These are phyloP conservation scores for Corinectria fuckeliana DNA, from an alignment of 2,329 filamentous ascomycete genomes.

Conservation along the genomic window DNA sequence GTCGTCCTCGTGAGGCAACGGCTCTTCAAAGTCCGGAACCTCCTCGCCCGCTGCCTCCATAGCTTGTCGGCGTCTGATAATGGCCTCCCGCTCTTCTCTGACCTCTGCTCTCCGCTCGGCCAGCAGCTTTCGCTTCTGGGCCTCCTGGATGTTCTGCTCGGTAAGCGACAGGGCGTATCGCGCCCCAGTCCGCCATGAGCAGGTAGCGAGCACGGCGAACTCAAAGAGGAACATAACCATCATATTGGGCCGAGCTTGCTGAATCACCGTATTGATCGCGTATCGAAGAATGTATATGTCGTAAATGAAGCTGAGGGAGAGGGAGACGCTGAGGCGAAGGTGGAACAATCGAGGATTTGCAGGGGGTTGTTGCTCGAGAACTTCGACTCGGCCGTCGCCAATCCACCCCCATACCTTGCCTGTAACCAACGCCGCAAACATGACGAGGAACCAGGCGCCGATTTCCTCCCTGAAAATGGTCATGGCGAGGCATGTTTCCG, in stretches of 20 bases:
- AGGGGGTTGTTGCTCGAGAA: slow-evolving; percentile 93
- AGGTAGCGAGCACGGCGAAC: slow-evolving; percentile 85
- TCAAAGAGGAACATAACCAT: slow-evolving; percentile 99
- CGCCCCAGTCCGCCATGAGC: slow-evolving; percentile 77
- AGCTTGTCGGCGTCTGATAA: slow-evolving; percentile 56
- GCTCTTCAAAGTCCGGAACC: slow-evolving; percentile 55
- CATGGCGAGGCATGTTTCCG: slow-evolving; percentile 96
- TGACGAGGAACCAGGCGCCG: slow-evolving; percentile 91
- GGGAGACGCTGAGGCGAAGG: slow-evolving; percentile 76
- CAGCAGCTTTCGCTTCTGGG: slow-evolving; percentile 75
- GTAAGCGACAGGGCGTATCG: slow-evolving; percentile 81
- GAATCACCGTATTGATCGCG: slow-evolving; percentile 80
- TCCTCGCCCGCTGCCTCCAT: slow-evolving; percentile 63
- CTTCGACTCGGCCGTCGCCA: slow-evolving; percentile 90
- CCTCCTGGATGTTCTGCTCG: slow-evolving; percentile 76
- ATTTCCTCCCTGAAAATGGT: slow-evolving; percentile 97
- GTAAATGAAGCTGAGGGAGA: slow-evolving; percentile 80
- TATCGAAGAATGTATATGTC: slow-evolving; percentile 83
- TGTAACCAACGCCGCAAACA: slow-evolving; percentile 92
- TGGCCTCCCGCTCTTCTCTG: slow-evolving; percentile 61
- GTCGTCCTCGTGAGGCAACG: slow-evolving; percentile 71
- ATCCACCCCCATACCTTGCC: slow-evolving; percentile 99
- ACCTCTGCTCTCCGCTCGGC: slow-evolving; percentile 73
- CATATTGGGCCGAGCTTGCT: slow-evolving; percentile 92
- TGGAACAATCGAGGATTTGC: slow-evolving; percentile 90